Conservation (phyloP, 306 rosid species). For the Fagus sylvatica region DNA sequence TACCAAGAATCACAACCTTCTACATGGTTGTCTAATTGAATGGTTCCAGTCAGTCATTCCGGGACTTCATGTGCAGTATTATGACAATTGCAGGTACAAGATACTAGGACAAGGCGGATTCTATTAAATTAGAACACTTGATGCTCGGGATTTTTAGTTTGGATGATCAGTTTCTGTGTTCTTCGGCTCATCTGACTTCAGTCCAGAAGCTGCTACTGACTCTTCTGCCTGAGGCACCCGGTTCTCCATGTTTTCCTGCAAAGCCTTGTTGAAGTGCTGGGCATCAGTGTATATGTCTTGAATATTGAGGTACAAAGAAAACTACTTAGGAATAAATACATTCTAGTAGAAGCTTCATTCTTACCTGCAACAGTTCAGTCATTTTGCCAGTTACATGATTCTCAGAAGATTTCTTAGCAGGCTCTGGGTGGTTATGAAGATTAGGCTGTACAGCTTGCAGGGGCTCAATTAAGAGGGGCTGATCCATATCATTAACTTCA, state of each 20-base stretch:
- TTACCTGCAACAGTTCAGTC: slow-evolving; percentile 82
- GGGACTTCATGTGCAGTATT: not conserved
- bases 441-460: slow-evolving; percentile 54
- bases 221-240: slow-evolving; percentile 37
- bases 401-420: slow-evolving; percentile 41
- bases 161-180: slow-evolving; percentile 24
- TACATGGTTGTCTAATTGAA: not conserved
- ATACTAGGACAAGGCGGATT: slow-evolving; percentile 9
- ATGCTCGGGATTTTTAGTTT: slow-evolving; percentile 9
- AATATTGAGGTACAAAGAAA: slow-evolving; percentile 1
- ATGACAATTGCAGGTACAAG: slow-evolving; percentile 10
- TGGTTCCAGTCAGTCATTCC: slow-evolving; percentile 1
- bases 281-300: slow-evolving; percentile 22
- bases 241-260: slow-evolving; percentile 64
- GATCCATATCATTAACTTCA: slow-evolving; percentile 37
- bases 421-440: slow-evolving; percentile 26
- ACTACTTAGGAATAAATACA: not conserved
- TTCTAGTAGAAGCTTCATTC: slow-evolving; percentile 16
- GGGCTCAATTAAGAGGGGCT: slow-evolving; percentile 55
- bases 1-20: not conserved
- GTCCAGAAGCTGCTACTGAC: slow-evolving; percentile 28
- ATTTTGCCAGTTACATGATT: slow-evolving; percentile 50
- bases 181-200: slow-evolving; percentile 34
- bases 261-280: slow-evolving; percentile 39
- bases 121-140: slow-evolving; percentile 1